Conservation (phyloP, 129 eudicot genomes). For the Glebionis coronaria region DNA sequence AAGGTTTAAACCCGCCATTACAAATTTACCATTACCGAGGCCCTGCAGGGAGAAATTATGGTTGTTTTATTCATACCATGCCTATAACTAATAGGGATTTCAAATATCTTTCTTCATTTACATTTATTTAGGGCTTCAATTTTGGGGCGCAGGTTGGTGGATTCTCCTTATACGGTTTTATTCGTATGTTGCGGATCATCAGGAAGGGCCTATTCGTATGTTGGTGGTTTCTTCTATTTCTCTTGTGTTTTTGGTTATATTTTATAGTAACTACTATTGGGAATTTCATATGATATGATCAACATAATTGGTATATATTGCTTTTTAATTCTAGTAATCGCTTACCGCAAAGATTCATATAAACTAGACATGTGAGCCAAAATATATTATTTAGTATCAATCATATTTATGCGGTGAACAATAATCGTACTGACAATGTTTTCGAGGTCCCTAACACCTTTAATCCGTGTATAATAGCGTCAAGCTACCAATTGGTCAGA, state of each 20-base stretch:
- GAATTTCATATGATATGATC: neutral
- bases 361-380: neutral
- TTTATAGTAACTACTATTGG: neutral
- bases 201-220: constrained; percentile 19
- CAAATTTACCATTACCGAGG: too few relatives aligned
- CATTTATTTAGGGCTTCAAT: too few relatives aligned
- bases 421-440: constrained; percentile 65
- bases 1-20: too few relatives aligned
- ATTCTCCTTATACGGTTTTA: too few relatives aligned
- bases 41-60: too few relatives aligned
- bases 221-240: neutral
- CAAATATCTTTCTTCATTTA: too few relatives aligned
- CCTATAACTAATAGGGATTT: too few relatives aligned
- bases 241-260: neutral
- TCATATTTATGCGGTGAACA: constrained; percentile 50
- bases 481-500: neutral
- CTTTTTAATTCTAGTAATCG: neutral
- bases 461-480: neutral
- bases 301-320: neutral
- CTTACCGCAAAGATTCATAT: neutral
- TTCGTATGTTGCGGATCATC: neutral
- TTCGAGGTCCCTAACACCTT: constrained; percentile 38
- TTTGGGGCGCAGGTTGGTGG: too few relatives aligned
- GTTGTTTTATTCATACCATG: too few relatives aligned
- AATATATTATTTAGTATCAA: neutral